Base-by-base conservation (phyloP, 78 protist species). In the Dictyostelium brefeldianum region DNA sequence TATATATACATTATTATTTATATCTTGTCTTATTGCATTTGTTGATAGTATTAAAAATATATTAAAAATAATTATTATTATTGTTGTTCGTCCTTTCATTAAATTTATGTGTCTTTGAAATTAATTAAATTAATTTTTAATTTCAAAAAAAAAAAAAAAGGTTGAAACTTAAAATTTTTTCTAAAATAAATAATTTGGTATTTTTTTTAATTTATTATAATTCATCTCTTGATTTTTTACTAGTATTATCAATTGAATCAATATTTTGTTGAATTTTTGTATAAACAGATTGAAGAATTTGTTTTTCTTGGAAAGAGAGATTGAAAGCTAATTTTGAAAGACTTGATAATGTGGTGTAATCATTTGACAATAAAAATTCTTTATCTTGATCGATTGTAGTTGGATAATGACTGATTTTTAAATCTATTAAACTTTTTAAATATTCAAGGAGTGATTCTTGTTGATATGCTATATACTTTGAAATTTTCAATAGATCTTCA, bases 401-500 rank as follows among this genome's bases (percentile, higher is more conserved):
- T 64, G 84, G 84, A 77, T 87, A 87, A 2, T 56, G 51, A 18
- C 20, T 25, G 3, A 65, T 12, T 51, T 87, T 87, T 20, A 87
- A 27, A 5, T 78, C 77, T 1, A 87, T 47, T 17, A 87, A 64
- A 31, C 50, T 17, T 22, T 56, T 74, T 41, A 87, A 31, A 36
- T 65, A 87, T n/a, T 25, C 70, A 5, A 87, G 15, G 12, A 87
- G 11, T 12, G 83, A 47, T n/a, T 29, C 25, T n/a, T 74, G 71
- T 47, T 87, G 77, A 25, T 87, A 87, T 5, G 80, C 1, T 22
- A 87, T 47, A 41, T 87, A 87, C 53, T 87, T 87, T 41, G 84
- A 78, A 29, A 87, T 51, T 73, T 77, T 87, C 65, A 87, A 31
- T 47, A 87, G 65, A 12, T 87, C 93, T 46, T 87, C 93, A 8